A percentile compares a stretch with the other conserved stretches of the same genome.
These are phyloP conservation scores for Pseudogymnoascus sp. DNA, from an alignment of 2,329 filamentous ascomycete genomes.

Conservation along the genomic window DNA sequence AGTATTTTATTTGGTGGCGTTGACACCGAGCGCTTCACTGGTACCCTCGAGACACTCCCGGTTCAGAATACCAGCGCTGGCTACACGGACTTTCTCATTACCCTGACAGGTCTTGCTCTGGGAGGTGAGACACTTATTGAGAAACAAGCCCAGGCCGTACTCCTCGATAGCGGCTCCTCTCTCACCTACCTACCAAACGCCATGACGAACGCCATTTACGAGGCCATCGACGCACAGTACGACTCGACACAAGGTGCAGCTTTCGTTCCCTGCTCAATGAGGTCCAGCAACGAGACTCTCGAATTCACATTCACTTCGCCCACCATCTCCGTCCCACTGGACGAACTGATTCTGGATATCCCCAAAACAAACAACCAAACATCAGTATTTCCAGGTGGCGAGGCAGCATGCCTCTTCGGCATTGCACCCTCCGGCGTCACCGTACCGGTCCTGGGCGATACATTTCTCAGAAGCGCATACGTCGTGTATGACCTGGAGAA, in stretches of 20 bases:
- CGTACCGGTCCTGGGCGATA: constrained; percentile 61
- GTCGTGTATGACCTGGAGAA: constrained; percentile 67
- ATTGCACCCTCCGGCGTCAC: constrained; percentile 49
- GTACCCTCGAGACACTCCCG: constrained; percentile 57
- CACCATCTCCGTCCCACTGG: constrained; percentile 46
- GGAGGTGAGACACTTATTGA: constrained; percentile 36
- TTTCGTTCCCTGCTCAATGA: constrained; percentile 52
- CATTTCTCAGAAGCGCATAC: constrained; percentile 67
- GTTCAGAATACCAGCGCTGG: constrained; percentile 45
- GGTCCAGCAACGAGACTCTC: constrained; percentile 33
- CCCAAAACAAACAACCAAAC: constrained; percentile 36
- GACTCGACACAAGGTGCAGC: constrained; percentile 44
- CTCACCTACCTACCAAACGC: constrained; percentile 57
- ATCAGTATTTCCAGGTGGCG: constrained; percentile 45
- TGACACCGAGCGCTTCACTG: constrained; percentile 56
- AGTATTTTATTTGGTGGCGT: constrained; percentile 69
- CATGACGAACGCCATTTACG: constrained; percentile 46
- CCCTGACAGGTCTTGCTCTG: constrained; percentile 51
- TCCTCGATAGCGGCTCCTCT: constrained; percentile 64
- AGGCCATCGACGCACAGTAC: constrained; percentile 51
- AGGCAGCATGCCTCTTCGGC: constrained; percentile 56
- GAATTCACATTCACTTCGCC: constrained; percentile 48
- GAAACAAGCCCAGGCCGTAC: constrained; percentile 49
- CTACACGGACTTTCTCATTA: constrained; percentile 59
- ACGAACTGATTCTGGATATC: constrained; percentile 50